These are phyloP conservation scores for Leptographium radiaticola DNA, from an alignment of 2,329 filamentous ascomycete genomes.

Conservation along the genomic window DNA sequence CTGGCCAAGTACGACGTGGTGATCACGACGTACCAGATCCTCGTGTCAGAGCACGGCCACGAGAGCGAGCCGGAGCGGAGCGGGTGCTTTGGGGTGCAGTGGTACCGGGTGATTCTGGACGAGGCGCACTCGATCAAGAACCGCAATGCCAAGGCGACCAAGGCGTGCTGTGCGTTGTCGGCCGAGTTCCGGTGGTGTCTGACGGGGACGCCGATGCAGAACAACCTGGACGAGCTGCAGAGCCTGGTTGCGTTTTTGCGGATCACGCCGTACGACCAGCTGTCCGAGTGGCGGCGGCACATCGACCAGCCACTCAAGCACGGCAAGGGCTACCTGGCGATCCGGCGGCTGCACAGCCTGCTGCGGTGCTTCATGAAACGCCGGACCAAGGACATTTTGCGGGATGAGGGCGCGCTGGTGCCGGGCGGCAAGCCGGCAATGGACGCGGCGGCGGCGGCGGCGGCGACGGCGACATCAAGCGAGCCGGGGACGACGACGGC, in stretches of 20 bases:
- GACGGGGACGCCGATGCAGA: conserved; percentile 94
- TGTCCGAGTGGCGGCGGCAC: conserved; percentile 78
- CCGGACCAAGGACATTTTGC: conserved; percentile 94
- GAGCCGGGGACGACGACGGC: conserved; percentile 13
- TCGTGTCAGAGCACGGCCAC: conserved; percentile 77
- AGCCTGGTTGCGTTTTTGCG: conserved; percentile 85
- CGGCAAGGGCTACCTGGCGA: conserved; percentile 77
- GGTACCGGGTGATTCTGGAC: conserved; percentile 91
- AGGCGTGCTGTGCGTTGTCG: conserved; percentile 74
- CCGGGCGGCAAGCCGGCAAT: conserved; percentile 52
- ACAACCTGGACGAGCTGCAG: conserved; percentile 92
- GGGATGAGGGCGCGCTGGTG: conserved; percentile 69
- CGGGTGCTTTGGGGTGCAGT: conserved; percentile 82
- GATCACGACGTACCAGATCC: conserved; percentile 90
- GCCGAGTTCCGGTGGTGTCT: conserved; percentile 92
- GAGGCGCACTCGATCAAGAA: conserved; percentile 99
- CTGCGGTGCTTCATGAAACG: conserved; percentile 95
- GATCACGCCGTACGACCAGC: conserved; percentile 80
- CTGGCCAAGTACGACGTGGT: conserved; percentile 85
- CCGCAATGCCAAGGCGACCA: conserved; percentile 86
- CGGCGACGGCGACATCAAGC: conserved; percentile 23
- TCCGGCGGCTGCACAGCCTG: conserved; percentile 71
- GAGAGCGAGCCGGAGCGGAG: conserved; percentile 55
- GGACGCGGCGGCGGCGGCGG: conserved; percentile 21
- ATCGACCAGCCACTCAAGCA: conserved; percentile 86